Evolutionary conservation across 2,329 filamentous ascomycete species (phyloP).

Genomic region (Botrytis aclada): DNA sequence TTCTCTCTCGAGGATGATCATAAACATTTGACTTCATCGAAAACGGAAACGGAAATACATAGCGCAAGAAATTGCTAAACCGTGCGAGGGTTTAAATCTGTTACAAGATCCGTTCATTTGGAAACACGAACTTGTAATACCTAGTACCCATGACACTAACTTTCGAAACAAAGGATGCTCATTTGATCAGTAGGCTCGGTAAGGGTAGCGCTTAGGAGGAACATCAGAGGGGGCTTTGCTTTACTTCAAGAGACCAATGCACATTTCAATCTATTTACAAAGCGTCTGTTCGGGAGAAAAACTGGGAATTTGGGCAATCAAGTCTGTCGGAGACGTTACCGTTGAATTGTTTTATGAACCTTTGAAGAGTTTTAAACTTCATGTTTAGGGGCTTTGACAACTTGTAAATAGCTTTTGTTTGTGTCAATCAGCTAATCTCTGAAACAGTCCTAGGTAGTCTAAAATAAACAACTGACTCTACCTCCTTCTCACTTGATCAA

Average conservation of each 20-base stretch:
- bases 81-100: slow-evolving; percentile 5
- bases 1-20: neutral
- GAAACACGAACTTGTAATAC: slow-evolving; percentile 3
- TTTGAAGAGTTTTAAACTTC: neutral
- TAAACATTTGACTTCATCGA: neutral
- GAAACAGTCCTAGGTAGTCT: neutral
- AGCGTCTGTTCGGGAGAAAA: neutral
- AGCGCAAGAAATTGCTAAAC: neutral
- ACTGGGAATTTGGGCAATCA: neutral
- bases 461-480: neutral
- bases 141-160: neutral
- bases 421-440: neutral
- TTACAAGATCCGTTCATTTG: slow-evolving; percentile 15
- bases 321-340: neutral
- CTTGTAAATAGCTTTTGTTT: neutral
- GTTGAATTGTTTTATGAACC: neutral
- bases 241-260: neutral
- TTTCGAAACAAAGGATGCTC: slow-evolving; percentile 18
- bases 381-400: neutral
- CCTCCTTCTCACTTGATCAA: neutral
- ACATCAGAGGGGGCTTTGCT: neutral
- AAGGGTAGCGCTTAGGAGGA: slow-evolving; percentile 1
- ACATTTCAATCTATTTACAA: neutral
- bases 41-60: neutral
- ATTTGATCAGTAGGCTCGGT: neutral